Percentiles rank a stretch among this genome's conserved stretches.
These are phyloP conservation scores for Boletus fagicola DNA, from an alignment of 768 basidiomycete genomes.

Conservation along the genomic window DNA sequence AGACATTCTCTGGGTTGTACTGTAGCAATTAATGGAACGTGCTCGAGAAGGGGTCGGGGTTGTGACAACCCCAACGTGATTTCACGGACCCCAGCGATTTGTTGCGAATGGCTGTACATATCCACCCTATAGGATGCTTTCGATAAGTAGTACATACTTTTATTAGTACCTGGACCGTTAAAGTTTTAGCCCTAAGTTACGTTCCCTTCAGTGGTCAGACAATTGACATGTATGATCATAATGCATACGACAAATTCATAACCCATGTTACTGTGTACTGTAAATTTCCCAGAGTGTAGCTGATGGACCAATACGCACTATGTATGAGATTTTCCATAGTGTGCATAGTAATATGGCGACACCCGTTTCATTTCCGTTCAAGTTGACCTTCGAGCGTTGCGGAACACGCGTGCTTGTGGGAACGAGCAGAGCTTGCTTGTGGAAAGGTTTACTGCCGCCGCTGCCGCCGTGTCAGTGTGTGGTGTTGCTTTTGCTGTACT, in stretches of 20 bases:
- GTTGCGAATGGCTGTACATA: not conserved
- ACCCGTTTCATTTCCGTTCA: not conserved
- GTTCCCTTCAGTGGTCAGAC: not conserved
- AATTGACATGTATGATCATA: not conserved
- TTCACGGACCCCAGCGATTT: not conserved
- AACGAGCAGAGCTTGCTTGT: too few relatives aligned
- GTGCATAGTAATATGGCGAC: too few relatives aligned
- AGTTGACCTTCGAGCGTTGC: not conserved
- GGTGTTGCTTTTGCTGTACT: too few relatives aligned
- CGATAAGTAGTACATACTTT: not conserved
- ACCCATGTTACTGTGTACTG: too few relatives aligned
- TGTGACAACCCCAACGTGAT: conserved; percentile 8
- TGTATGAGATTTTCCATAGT: not conserved
- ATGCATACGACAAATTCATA: not conserved
- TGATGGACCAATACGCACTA: too few relatives aligned
- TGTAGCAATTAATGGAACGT: conserved; percentile 11
- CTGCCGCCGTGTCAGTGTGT: not conserved
- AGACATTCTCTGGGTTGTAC: conserved; percentile 11
- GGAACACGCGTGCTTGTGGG: too few relatives aligned
- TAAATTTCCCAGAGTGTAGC: too few relatives aligned
- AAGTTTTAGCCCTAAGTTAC: not conserved
- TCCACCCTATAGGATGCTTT: conserved; percentile 2
- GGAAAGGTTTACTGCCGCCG: not conserved
- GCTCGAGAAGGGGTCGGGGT: conserved; percentile 1
- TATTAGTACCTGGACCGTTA: not conserved